Conservation (phyloP, 1,284 basidiomycete genomes). For the Moniliophthora roreri region DNA sequence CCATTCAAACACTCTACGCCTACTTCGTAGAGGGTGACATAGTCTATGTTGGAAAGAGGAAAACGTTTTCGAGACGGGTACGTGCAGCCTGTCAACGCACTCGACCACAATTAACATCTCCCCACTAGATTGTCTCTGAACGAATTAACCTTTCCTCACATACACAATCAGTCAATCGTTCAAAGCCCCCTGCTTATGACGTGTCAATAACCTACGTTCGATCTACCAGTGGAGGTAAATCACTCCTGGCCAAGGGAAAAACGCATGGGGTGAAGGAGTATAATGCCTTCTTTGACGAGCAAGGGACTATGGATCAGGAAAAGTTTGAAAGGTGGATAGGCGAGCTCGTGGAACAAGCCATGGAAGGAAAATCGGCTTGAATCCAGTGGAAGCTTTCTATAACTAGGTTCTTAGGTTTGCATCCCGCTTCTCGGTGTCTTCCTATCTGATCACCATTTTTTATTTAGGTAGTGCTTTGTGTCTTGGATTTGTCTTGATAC, state of each 20-base stretch:
- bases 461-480: no score
- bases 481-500: no score
- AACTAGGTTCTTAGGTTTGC: no score
- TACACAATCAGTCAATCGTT: constrained; percentile 47
- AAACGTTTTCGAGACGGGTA: constrained; percentile 80
- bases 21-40: constrained; percentile 80
- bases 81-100: constrained; percentile 24
- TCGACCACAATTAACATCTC: constrained; percentile 2
- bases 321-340: constrained; percentile 74
- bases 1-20: constrained; percentile 72
- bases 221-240: constrained; percentile 76
- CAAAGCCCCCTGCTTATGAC: constrained; percentile 58
- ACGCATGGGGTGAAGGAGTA: constrained; percentile 52
- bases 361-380: constrained; percentile 50
- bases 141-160: constrained; percentile 72
- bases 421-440: no score
- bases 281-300: constrained; percentile 69
- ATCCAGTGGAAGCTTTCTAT: background rate
- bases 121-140: constrained; percentile 75
- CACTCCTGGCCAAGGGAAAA: constrained; percentile 65
- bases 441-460: no score
- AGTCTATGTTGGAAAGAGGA: constrained; percentile 81
- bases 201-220: constrained; percentile 68
- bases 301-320: constrained; percentile 68
- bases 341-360: constrained; percentile 58